Evolutionary conservation across 106 monocot species (phyloP).

Genomic region (Phalaenopsis aphrodite): DNA sequence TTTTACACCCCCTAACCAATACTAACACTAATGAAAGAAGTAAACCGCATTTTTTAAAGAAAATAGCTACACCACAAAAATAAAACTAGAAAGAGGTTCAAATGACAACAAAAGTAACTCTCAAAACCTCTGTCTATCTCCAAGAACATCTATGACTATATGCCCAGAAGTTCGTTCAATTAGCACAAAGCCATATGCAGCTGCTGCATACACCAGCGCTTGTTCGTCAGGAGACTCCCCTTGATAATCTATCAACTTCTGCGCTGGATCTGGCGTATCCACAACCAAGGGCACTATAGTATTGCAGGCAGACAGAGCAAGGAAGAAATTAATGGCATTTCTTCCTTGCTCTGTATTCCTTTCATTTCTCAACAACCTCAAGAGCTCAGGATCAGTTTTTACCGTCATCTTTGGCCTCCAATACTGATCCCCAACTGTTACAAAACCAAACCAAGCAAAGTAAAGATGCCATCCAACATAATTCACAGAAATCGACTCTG

Average conservation of each 20-base stretch:
- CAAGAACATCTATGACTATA: constrained; percentile 74
- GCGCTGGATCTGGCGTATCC: constrained; percentile 36
- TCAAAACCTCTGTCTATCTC: constrained; percentile 65
- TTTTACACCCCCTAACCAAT: background rate
- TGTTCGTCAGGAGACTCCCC: constrained; percentile 97
- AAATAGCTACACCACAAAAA: background rate
- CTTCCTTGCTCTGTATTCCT: constrained; percentile 31
- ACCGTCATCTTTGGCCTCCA: constrained; percentile 75
- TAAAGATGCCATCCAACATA: constrained; percentile 3
- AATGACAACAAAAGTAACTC: background rate
- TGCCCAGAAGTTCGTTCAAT: constrained; percentile 81
- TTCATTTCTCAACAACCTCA: constrained; percentile 33
- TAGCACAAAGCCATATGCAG: constrained; percentile 90
- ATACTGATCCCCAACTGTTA: constrained; percentile 45
- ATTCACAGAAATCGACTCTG: background rate
- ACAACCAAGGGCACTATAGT: constrained; percentile 71
- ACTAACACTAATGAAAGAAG: background rate
- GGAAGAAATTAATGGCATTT: constrained; percentile 50
- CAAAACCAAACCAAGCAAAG: constrained; percentile 3
- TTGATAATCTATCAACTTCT: constrained; percentile 80
- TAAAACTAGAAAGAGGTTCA: background rate
- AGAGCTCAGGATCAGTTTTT: constrained; percentile 51
- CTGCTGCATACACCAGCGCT: constrained; percentile 87
- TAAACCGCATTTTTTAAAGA: background rate
- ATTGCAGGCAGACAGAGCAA: constrained; percentile 79